These are phyloP conservation scores for Hypoxylon lenormandii DNA, from an alignment of 495 filamentous ascomycete genomes.

Conservation along the genomic window DNA sequence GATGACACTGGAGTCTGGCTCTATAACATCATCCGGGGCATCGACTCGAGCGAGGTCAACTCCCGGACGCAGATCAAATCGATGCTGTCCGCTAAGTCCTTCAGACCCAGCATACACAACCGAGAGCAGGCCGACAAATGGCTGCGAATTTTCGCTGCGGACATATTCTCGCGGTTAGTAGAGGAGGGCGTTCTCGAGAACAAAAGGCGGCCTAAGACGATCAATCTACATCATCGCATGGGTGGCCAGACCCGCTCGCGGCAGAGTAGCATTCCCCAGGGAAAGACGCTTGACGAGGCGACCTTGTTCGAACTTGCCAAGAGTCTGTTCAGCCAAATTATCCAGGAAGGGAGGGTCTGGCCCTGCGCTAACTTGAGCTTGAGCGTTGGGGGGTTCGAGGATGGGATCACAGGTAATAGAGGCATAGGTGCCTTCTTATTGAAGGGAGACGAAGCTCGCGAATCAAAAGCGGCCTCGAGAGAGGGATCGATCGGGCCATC, in stretches of 20 bases:
- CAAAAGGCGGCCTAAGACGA: conserved; percentile 83
- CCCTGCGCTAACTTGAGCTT: conserved; percentile 87
- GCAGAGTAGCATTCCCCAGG: conserved; percentile 79
- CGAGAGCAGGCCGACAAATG: conserved; percentile 86
- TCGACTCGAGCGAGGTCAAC: conserved; percentile 89
- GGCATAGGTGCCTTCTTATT: conserved; percentile 87
- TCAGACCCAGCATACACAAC: conserved; percentile 82
- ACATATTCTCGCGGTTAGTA: conserved; percentile 88
- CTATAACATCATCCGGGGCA: conserved; percentile 84
- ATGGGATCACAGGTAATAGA: conserved; percentile 81
- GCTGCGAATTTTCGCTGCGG: conserved; percentile 90
- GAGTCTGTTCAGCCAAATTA: conserved; percentile 78
- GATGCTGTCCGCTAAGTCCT: conserved; percentile 98
- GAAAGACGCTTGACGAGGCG: conserved; percentile 75
- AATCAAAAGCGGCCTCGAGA: conserved; percentile 46
- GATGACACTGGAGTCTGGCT: conserved; percentile 91
- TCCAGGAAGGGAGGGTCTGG: conserved; percentile 81
- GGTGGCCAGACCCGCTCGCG: conserved; percentile 76
- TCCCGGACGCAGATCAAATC: conserved; percentile 92
- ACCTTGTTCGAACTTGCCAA: conserved; percentile 82
- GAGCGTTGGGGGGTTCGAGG: conserved; percentile 89
- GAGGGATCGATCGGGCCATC: conserved; percentile 47
- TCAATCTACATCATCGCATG: conserved; percentile 83
- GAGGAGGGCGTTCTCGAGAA: conserved; percentile 93
- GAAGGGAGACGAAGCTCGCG: conserved; percentile 78